Evolutionary conservation across 1,284 basidiomycete genomes (phyloP).

Genomic region (Singerocomus rubriflavus): DNA sequence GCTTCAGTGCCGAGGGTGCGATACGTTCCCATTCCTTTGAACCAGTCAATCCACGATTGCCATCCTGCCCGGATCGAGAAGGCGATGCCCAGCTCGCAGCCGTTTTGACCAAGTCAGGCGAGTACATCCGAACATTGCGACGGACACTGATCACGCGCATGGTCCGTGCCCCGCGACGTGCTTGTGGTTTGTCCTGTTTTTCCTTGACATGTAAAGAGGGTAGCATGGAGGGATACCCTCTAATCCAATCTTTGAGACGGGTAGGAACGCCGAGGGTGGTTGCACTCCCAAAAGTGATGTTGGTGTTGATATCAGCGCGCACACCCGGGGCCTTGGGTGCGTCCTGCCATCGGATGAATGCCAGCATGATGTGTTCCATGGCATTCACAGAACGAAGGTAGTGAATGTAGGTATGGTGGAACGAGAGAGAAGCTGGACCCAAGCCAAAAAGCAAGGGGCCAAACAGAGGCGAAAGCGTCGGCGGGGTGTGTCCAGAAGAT

Average conservation of each 20-base stretch:
- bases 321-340: conserved; percentile 37
- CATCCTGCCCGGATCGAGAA: conserved; percentile 28
- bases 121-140: conserved; percentile 80
- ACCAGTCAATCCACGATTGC: conserved; percentile 43
- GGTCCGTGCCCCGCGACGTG: conserved; percentile 71
- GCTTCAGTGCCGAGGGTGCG: conserved; percentile 53
- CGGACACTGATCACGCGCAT: conserved; percentile 69
- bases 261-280: conserved; percentile 67
- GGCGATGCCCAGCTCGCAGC: conserved; percentile 67
- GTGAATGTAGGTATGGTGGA: conserved; percentile 74
- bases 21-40: conserved; percentile 77
- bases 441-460: conserved; percentile 83
- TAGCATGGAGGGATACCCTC: conserved; percentile 75
- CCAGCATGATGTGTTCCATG: conserved; percentile 83
- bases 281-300: conserved; percentile 41
- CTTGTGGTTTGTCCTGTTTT: conserved; percentile 47
- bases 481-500: conserved; percentile 79
- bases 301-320: conserved; percentile 33
- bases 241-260: conserved; percentile 82
- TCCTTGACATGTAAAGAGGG: conserved; percentile 37
- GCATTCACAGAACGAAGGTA: conserved; percentile 82
- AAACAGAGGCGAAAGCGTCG: conserved; percentile 84
- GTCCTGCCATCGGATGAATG: conserved; percentile 81
- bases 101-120: conserved; percentile 71
- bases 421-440: conserved; percentile 57